These are phyloP conservation scores for Anisodus tanguticus DNA, from an alignment of 257 asterid genomes.

Conservation along the genomic window DNA sequence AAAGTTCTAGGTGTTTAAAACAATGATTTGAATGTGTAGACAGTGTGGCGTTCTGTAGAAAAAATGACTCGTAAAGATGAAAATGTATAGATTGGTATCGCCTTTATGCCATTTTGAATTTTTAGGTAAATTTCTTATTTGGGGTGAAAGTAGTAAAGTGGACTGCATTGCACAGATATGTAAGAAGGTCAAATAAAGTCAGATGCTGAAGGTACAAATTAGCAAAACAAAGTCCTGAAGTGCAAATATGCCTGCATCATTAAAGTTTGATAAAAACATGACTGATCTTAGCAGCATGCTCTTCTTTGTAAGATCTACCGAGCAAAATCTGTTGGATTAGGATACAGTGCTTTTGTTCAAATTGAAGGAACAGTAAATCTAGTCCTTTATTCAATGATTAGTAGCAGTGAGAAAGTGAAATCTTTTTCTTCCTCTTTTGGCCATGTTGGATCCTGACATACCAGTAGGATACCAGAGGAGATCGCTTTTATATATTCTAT, in stretches of 20 bases:
- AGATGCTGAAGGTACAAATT: background rate
- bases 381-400: background rate
- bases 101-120: constrained; percentile 18
- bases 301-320: background rate
- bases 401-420: background rate
- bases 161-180: background rate
- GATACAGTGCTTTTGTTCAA: background rate
- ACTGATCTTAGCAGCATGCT: background rate
- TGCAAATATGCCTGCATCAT: background rate
- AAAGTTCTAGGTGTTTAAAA: background rate
- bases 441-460: background rate
- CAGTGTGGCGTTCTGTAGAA: background rate
- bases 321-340: background rate
- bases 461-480: constrained; percentile 5
- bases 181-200: background rate
- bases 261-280: background rate
- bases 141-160: background rate
- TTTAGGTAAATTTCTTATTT: background rate
- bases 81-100: constrained; percentile 6
- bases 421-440: background rate
- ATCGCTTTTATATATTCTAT: background rate
- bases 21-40: background rate
- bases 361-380: constrained; percentile 1
- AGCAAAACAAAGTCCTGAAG: background rate
- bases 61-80: constrained; percentile 19